Conservation (phyloP, 495 filamentous ascomycete genomes). For the Penicillium macrosclerotiorum region DNA sequence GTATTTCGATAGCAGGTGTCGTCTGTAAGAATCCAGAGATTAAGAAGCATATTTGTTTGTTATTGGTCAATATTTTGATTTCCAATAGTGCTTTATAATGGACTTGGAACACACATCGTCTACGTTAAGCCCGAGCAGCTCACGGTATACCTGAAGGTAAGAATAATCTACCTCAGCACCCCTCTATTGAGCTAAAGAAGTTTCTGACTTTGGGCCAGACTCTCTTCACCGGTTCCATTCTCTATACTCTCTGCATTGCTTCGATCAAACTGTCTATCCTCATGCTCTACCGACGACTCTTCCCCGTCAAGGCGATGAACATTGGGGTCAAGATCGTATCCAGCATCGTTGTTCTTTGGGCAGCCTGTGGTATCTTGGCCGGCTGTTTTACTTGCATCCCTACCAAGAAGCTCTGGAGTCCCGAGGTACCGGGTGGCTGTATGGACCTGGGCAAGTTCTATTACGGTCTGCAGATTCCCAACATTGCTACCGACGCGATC, state of each 20-base stretch:
- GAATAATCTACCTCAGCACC: not conserved
- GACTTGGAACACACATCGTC: constrained; percentile 20
- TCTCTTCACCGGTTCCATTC: constrained; percentile 22
- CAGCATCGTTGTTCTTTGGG: constrained; percentile 22
- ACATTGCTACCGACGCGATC: constrained; percentile 41
- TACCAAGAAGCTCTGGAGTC: constrained; percentile 32
- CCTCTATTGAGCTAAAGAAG: not conserved
- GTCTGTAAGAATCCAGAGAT: constrained; percentile 22
- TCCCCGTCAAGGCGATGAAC: constrained; percentile 27
- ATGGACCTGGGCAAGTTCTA: constrained; percentile 32
- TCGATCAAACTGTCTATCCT: constrained; percentile 40
- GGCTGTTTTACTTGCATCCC: constrained; percentile 37
- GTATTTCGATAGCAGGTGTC: constrained; percentile 21
- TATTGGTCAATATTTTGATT: not conserved
- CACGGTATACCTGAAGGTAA: constrained; percentile 18
- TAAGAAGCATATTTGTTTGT: too few species aligned
- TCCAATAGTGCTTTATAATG: constrained; percentile 21
- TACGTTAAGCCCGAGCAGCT: constrained; percentile 18
- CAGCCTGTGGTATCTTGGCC: constrained; percentile 24
- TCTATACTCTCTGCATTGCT: constrained; percentile 22
- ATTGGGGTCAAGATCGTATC: constrained; percentile 11
- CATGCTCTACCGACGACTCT: constrained; percentile 31
- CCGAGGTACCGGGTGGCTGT: constrained; percentile 22
- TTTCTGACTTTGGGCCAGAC: constrained; percentile 9
- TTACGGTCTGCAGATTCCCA: constrained; percentile 39